These are phyloP conservation scores for Buxus sempervirens DNA, from an alignment of 164 flowering plant species.

Conservation along the genomic window DNA sequence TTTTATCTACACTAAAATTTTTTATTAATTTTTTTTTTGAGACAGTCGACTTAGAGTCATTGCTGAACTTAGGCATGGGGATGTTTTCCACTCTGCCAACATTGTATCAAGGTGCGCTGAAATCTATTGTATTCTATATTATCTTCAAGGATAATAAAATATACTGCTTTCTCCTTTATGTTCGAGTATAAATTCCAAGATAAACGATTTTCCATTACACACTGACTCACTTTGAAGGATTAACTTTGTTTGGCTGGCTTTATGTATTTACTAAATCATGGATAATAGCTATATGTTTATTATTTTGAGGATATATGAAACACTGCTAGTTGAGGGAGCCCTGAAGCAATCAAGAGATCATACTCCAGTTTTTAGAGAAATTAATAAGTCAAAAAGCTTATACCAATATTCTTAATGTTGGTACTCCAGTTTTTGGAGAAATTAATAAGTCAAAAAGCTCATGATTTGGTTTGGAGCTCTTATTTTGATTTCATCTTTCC, in stretches of 20 bases:
- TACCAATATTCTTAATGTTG: neutral
- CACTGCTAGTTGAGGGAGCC: no score
- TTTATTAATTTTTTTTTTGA: slow-evolving; percentile 13
- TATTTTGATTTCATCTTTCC: slow-evolving; percentile 1
- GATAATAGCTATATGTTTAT: no score
- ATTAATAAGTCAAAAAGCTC: neutral
- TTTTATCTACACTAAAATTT: neutral
- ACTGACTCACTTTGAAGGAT: no score
- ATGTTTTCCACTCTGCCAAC: slow-evolving; percentile 87
- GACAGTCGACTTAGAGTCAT: slow-evolving; percentile 87
- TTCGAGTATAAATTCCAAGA: neutral
- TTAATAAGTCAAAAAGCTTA: neutral
- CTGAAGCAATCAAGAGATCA: no score
- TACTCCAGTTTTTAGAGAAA: neutral
- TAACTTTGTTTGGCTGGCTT: no score
- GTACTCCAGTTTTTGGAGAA: neutral
- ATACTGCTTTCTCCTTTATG: neutral
- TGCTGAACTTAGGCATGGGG: slow-evolving; percentile 90
- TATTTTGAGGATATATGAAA: no score
- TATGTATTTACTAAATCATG: no score
- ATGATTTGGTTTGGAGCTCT: neutral
- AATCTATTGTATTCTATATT: neutral
- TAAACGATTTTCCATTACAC: no score
- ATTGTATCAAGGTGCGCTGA: slow-evolving; percentile 84
- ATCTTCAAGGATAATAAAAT: neutral